phyloP scores from a whole-genome alignment of 345 rosid genomes.

The Limnanthes douglasii region DNA sequence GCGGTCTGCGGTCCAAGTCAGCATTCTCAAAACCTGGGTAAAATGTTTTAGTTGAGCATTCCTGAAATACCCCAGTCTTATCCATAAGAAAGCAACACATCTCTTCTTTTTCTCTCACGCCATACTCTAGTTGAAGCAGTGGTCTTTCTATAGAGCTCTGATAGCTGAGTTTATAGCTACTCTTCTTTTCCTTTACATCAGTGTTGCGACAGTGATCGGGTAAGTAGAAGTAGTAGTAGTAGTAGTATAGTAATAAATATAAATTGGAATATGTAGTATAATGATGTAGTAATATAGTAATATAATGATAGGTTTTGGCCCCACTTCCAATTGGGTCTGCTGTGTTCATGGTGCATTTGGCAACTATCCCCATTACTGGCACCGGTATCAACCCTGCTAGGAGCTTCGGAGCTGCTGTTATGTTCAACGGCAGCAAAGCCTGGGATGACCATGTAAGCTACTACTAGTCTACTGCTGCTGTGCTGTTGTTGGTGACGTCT shows the following conservation, averaged over 20 bases:
- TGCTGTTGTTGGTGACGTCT: too few relatives aligned
- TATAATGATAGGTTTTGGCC: slow-evolving; percentile 54
- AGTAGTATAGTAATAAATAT: too few relatives aligned
- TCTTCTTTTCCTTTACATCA: slow-evolving; percentile 76
- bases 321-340: slow-evolving; percentile 76
- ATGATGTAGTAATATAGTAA: too few relatives aligned
- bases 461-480: too few relatives aligned
- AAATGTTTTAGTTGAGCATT: too few relatives aligned
- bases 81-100: too few relatives aligned
- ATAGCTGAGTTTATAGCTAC: slow-evolving; percentile 95
- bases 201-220: slow-evolving; percentile 85
- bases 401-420: slow-evolving; percentile 74
- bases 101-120: too few relatives aligned
- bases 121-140: slow-evolving; percentile 47
- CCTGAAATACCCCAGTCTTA: too few relatives aligned
- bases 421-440: slow-evolving; percentile 32
- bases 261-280: too few relatives aligned
- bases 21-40: too few relatives aligned
- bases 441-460: slow-evolving; percentile 54
- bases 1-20: too few relatives aligned
- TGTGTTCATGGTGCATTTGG: slow-evolving; percentile 69
- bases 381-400: slow-evolving; percentile 75
- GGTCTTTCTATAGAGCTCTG: slow-evolving; percentile 91
- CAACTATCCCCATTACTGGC: slow-evolving; percentile 69
- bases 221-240: slow-evolving; percentile 8